Evolutionary conservation across 306 rosid genomes (phyloP).

Genomic region (Vicia faba): DNA sequence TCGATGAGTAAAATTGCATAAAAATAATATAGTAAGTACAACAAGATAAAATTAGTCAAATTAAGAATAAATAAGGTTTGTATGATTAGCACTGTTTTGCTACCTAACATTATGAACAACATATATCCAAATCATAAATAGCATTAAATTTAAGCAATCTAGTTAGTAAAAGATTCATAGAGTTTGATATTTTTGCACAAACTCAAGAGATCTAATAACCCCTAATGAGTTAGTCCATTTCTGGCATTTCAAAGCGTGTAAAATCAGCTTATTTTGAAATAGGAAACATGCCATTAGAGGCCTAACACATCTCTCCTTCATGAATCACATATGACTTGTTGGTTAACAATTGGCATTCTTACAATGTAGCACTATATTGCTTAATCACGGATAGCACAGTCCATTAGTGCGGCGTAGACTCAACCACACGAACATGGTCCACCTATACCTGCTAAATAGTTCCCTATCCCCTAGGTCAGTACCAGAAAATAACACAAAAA

Average conservation of each 20-base stretch:
- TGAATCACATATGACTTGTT: conserved; percentile 59
- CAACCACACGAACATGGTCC: conserved; percentile 37
- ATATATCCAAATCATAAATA: conserved; percentile 2
- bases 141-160: background rate
- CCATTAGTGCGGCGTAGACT: conserved; percentile 42
- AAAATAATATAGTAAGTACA: background rate
- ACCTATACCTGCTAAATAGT: conserved; percentile 13
- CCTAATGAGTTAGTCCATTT: background rate
- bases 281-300: conserved; percentile 24
- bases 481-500: background rate
- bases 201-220: background rate
- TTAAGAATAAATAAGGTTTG: background rate
- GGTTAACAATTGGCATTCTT: conserved; percentile 38
- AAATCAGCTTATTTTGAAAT: conserved; percentile 22
- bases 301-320: conserved; percentile 32
- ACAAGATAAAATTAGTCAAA: background rate
- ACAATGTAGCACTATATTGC: conserved; percentile 26
- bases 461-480: conserved; percentile 8
- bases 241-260: conserved; percentile 5
- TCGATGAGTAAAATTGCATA: background rate
- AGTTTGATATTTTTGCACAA: background rate
- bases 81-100: background rate
- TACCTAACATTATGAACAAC: background rate
- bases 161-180: background rate
- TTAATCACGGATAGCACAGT: conserved; percentile 38